phyloP scores from a whole-genome alignment of 2,329 filamentous ascomycete species.

The Fonsecaea nubica region DNA sequence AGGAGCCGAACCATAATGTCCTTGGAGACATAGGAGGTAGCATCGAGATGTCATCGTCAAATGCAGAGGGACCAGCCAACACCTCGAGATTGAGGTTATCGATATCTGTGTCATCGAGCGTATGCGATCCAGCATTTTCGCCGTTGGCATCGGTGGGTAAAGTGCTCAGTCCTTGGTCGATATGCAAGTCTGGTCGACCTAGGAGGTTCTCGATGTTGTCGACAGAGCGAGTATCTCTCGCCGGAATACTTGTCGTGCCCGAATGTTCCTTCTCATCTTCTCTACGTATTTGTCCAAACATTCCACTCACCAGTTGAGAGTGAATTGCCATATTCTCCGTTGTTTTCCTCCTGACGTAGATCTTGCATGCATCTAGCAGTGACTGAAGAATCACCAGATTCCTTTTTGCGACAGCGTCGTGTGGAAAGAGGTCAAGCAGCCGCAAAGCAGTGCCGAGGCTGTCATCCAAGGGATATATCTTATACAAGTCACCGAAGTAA shows the following conservation, averaged over 20 bases:
- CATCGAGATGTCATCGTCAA: not conserved
- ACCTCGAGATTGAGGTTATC: not conserved
- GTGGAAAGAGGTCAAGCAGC: not conserved
- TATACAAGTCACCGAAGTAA: constrained; percentile 2
- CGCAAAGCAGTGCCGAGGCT: not conserved
- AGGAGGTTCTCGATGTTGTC: not conserved
- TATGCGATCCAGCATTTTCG: not conserved
- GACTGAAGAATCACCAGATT: not conserved
- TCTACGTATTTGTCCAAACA: not conserved
- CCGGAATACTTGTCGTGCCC: not conserved
- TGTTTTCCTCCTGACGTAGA: not conserved
- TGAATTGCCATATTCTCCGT: constrained; percentile 4
- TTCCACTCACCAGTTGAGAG: constrained; percentile 1
- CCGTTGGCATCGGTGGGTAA: not conserved
- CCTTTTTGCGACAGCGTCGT: not conserved
- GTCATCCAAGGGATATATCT: constrained; percentile 1
- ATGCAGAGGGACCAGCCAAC: not conserved
- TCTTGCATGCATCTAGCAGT: not conserved
- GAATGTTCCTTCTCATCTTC: constrained; percentile 7
- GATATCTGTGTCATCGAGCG: not conserved
- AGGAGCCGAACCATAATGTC: constrained; percentile 5
- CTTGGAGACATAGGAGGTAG: not conserved
- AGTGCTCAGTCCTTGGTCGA: not conserved
- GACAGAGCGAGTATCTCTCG: not conserved
- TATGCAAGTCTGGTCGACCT: not conserved